Evolutionary conservation across 2,329 filamentous ascomycete species (phyloP), one percentile per base, ranked within the genome.

Genomic region (Stromatinia cepivora): DNA sequence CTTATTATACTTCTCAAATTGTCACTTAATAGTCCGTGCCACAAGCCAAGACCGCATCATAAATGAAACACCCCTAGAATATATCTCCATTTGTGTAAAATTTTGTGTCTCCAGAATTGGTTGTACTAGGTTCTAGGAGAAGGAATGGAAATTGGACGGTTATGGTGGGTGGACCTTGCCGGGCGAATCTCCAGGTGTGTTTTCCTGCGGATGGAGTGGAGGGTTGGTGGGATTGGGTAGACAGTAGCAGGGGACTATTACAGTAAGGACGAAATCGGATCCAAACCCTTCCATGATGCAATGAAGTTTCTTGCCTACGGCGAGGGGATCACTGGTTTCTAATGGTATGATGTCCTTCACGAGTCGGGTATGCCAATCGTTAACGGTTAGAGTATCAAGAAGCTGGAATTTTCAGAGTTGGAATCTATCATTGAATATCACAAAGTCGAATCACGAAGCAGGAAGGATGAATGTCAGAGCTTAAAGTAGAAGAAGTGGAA

Each of bases 101-200:
- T 9, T 3, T 67, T 3, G 42, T 39, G 5, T 22, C 31, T 20
- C 42, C 53, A 1, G 25, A 1, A 1, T 11, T 22, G 10, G 8
- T 42, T 9, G 34, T 31, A 20, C 45, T 67, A 3, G 65, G n/a
- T 31, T 61, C 54, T 8, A 67, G n/a, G 6, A 50, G 17, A 1
- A 61, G 17, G 45, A 34, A 25, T 67, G 54, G 0, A 67, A 45
- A 39, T 31, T 42, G 3, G n/a, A 67, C 56, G 4, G 65, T 50
- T 54, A 61, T 67, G 22, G 61, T n/a, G 7, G 56, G 54, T 25
- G 65, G 42, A 0, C 28, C 42, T 52, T 67, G 54, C 54, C 65
- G 52, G 17, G 54, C 15, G 5, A 65, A 67, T 42, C 9, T 39
- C n/a, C 17, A 17, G 31, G 45, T 3, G 22, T 53, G 25, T 67